Evolutionary conservation across 192 early-diverging fungal species (phyloP), one percentile per base, ranked within the genome.

Genomic region (Funneliformis geosporum): DNA sequence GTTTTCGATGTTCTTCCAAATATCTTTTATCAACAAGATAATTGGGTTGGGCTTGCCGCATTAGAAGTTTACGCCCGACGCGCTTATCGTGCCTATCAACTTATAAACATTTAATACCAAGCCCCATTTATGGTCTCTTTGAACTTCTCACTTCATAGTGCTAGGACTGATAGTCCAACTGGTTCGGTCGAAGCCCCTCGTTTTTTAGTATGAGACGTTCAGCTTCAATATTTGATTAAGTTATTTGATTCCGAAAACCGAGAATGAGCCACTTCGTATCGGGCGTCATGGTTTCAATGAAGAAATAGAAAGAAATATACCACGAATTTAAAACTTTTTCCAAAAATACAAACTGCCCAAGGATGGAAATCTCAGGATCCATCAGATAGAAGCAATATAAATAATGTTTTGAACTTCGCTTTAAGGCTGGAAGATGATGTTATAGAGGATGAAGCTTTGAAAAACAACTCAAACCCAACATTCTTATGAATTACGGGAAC

Each of bases 1-100:
- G 97, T 99, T 70, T 91, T 98, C 80, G 98, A 99, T 79, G 95
- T 98, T 25, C 83, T 99, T 73, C 95, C 95, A 78, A 86, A 87
- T 75, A 97, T 99, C 88, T 95, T 99, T 84, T 96, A 95, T 85
- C 93, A 99, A 81, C 83, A 87, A 43, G 92, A 96, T 73, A 84
- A 85, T 27, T 90, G 91, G 72, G 88, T 97, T 68, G 85, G 92
- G 8, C 84, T 95, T 80, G 93, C 95, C 1, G 97, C 98, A 27
- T 89, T 98, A 43, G 96, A 98, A 90, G 96, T 96, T 16, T 99
- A 99, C 82, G 94, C 95, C 72, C 91, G 97, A 73, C 96, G 96
- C 79, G 96, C 98, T 7, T 97, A 98, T 92, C 96, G 98, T 82
- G 96, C 96, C 50, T 99, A 99, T 88, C 91, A 95, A 80, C 92